phyloP scores from a whole-genome alignment of 768 basidiomycete species.

The Pleurotus cornucopiae region DNA sequence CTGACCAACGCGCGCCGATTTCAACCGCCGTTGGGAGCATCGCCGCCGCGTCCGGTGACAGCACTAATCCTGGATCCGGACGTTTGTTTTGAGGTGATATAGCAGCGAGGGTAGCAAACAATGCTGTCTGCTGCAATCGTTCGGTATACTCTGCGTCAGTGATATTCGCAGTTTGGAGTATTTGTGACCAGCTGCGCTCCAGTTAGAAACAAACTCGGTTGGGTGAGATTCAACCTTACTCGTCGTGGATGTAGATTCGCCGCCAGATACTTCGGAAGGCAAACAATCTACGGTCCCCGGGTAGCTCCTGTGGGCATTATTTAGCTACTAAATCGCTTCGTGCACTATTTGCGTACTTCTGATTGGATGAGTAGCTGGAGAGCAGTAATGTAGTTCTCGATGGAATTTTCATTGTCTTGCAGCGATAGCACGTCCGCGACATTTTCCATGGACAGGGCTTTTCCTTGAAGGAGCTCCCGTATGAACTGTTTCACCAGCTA shows the following conservation, averaged over 20 bases:
- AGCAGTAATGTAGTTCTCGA: constrained; percentile 67
- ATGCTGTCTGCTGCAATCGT: constrained; percentile 68
- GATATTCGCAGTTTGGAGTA: constrained; percentile 70
- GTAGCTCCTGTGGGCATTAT: constrained; percentile 46
- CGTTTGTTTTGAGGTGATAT: constrained; percentile 37
- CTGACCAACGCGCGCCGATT: constrained; percentile 69
- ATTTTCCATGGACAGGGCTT: constrained; percentile 73
- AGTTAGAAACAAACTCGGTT: not conserved
- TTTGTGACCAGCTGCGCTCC: constrained; percentile 65
- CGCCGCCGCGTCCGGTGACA: constrained; percentile 53
- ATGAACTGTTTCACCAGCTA: constrained; percentile 72
- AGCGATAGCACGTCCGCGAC: constrained; percentile 79
- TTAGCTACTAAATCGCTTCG: not conserved
- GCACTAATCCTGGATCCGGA: constrained; percentile 40
- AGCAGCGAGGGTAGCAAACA: constrained; percentile 61
- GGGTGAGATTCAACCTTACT: constrained; percentile 45
- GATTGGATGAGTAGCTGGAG: constrained; percentile 60
- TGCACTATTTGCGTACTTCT: constrained; percentile 28
- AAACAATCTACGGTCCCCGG: constrained; percentile 62
- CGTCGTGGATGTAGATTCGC: constrained; percentile 81
- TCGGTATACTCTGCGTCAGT: constrained; percentile 74
- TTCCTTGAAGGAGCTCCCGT: constrained; percentile 68
- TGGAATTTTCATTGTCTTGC: constrained; percentile 65
- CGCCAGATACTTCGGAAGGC: constrained; percentile 83
- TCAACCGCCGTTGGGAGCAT: constrained; percentile 55